A percentile compares a stretch with the other conserved stretches of the same genome.
phyloP scores from a whole-genome alignment of 1,284 basidiomycete species.

The Ustilago xerochloae region DNA sequence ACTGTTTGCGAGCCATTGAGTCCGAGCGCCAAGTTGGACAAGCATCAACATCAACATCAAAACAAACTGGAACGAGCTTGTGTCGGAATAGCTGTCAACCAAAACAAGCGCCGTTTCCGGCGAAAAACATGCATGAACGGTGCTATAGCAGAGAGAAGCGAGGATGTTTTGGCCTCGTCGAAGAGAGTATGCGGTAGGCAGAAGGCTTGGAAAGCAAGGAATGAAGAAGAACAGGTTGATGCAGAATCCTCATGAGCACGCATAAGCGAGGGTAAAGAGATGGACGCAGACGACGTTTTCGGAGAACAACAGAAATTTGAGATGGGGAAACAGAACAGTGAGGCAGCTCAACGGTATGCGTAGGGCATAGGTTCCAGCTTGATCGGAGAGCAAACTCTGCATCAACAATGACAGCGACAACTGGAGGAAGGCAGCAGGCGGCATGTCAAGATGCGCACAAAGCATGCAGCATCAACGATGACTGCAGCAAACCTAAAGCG shows the following conservation, averaged over 20 bases:
- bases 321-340: constrained; percentile 34
- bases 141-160: background rate
- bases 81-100: background rate
- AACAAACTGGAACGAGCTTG: constrained; percentile 1
- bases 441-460: constrained; percentile 11
- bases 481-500: constrained; percentile 1
- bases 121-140: constrained; percentile 8
- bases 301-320: background rate
- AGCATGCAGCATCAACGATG: constrained; percentile 1
- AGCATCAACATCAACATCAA: background rate
- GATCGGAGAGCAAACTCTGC: constrained; percentile 13
- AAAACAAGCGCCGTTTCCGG: constrained; percentile 24
- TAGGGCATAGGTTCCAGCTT: background rate
- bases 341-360: constrained; percentile 31
- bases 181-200: background rate
- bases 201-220: constrained; percentile 15
- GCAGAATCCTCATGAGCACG: constrained; percentile 12
- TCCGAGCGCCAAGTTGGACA: background rate
- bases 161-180: constrained; percentile 11
- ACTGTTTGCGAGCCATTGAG: background rate
- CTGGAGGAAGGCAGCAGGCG: background rate
- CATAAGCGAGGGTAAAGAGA: constrained; percentile 21
- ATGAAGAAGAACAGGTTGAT: constrained; percentile 21
- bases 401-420: constrained; percentile 10
- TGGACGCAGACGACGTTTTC: background rate